A percentile compares a stretch with the other conserved stretches of the same genome.
Evolutionary conservation across 768 basidiomycete species (phyloP).

Genomic region (Bullera alba): DNA sequence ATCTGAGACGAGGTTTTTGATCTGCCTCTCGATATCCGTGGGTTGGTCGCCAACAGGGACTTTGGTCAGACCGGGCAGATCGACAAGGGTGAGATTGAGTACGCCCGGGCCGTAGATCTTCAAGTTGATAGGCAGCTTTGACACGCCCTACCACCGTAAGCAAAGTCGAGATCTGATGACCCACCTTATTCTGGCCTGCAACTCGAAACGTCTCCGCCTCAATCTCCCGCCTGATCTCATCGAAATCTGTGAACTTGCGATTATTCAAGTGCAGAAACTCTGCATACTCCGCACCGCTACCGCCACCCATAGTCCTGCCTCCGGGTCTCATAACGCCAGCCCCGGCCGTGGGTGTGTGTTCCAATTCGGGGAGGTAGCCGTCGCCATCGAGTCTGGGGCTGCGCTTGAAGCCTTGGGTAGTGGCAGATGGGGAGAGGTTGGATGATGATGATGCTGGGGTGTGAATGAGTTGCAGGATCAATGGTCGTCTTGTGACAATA

Average conservation of each 20-base stretch:
- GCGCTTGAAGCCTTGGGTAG: not conserved
- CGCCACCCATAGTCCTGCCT: constrained; percentile 24
- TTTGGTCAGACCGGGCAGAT: constrained; percentile 94
- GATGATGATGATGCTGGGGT: constrained; percentile 55
- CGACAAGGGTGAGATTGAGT: constrained; percentile 89
- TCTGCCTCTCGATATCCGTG: constrained; percentile 94
- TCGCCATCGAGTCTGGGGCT: constrained; percentile 23
- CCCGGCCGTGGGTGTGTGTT: constrained; percentile 21
- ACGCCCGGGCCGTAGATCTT: constrained; percentile 95
- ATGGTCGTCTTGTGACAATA: constrained; percentile 91
- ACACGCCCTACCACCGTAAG: constrained; percentile 60
- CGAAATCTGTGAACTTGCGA: constrained; percentile 93
- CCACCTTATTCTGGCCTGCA: constrained; percentile 87
- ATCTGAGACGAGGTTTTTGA: constrained; percentile 85
- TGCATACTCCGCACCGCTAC: constrained; percentile 66
- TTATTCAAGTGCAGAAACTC: constrained; percentile 96
- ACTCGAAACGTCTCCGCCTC: constrained; percentile 96
- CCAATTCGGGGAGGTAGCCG: constrained; percentile 23
- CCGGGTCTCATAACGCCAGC: constrained; percentile 34
- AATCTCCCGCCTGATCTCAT: constrained; percentile 89
- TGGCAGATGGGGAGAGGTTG: not conserved
- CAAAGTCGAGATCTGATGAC: constrained; percentile 4
- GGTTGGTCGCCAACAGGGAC: constrained; percentile 69
- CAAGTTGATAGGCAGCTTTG: constrained; percentile 88
- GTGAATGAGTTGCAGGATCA: constrained; percentile 92